phyloP scores from a whole-genome alignment of 257 asterid species.

The Vinca minor region DNA sequence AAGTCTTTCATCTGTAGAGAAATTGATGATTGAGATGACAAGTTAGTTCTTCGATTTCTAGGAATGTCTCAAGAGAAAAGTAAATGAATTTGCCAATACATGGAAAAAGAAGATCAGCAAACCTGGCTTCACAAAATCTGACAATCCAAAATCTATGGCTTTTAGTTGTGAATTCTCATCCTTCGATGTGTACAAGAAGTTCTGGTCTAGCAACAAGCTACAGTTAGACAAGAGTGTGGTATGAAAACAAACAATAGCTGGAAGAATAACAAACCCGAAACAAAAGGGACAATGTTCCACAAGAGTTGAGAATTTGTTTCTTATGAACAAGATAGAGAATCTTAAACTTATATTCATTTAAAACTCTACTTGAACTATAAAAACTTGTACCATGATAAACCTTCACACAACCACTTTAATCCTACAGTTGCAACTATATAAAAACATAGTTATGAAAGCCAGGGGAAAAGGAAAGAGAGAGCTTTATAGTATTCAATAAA shows the following conservation, averaged over 20 bases:
- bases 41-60: background rate
- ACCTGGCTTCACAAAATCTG: conserved; percentile 96
- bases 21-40: conserved; percentile 5
- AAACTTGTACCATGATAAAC: background rate
- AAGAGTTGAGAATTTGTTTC: background rate
- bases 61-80: background rate
- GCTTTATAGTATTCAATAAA: background rate
- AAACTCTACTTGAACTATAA: background rate
- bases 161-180: conserved; percentile 71
- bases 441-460: background rate
- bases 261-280: conserved; percentile 4
- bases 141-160: conserved; percentile 93
- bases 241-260: conserved; percentile 1
- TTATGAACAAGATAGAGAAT: background rate
- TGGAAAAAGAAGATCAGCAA: conserved; percentile 1
- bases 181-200: conserved; percentile 72
- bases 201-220: conserved; percentile 49
- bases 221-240: conserved; percentile 22
- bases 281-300: background rate
- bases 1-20: conserved; percentile 70
- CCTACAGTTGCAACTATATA: background rate
- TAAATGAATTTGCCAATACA: background rate
- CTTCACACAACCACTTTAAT: conserved; percentile 5
- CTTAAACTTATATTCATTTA: background rate
- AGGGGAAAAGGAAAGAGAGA: background rate